These are phyloP conservation scores for Lachancea sp. DNA, from an alignment of 805 yeast species.

Conservation along the genomic window DNA sequence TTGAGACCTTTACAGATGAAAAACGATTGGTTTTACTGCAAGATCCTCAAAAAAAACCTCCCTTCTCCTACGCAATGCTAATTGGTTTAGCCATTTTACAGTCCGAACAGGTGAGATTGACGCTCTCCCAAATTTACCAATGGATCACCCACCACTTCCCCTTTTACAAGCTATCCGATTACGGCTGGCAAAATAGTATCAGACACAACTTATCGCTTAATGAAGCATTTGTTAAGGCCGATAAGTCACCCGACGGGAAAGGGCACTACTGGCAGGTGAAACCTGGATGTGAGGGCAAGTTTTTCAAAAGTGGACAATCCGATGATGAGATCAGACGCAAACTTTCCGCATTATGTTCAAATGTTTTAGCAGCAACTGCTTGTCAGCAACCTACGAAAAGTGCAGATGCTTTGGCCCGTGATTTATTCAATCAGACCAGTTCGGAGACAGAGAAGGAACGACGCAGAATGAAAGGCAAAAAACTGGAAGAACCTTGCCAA, in stretches of 20 bases:
- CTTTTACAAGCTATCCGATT: constrained; percentile 76
- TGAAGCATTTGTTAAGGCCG: constrained; percentile 85
- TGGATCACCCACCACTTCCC: constrained; percentile 88
- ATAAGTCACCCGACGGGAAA: constrained; percentile 82
- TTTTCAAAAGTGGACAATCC: constrained; percentile 46
- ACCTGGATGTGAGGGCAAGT: constrained; percentile 74
- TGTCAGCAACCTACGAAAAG: not conserved
- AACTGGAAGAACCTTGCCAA: constrained; percentile 4
- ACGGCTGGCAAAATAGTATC: constrained; percentile 97
- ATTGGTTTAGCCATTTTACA: constrained; percentile 90
- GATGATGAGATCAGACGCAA: constrained; percentile 20
- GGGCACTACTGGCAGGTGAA: constrained; percentile 88
- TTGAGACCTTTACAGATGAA: constrained; percentile 19
- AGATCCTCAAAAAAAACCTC: constrained; percentile 55
- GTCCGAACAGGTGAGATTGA: constrained; percentile 63
- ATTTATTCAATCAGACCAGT: not conserved
- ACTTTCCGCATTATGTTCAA: constrained; percentile 10
- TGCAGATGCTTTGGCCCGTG: not conserved
- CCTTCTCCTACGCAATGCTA: constrained; percentile 87
- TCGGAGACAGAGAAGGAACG: not conserved
- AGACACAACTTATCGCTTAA: constrained; percentile 89
- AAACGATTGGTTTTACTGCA: constrained; percentile 10
- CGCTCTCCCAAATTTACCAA: constrained; percentile 76
- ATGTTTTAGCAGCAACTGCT: constrained; percentile 4
- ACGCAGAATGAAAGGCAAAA: not conserved